phyloP scores from a whole-genome alignment of 805 yeast genomes.

The Wickerhamomyces alni region DNA sequence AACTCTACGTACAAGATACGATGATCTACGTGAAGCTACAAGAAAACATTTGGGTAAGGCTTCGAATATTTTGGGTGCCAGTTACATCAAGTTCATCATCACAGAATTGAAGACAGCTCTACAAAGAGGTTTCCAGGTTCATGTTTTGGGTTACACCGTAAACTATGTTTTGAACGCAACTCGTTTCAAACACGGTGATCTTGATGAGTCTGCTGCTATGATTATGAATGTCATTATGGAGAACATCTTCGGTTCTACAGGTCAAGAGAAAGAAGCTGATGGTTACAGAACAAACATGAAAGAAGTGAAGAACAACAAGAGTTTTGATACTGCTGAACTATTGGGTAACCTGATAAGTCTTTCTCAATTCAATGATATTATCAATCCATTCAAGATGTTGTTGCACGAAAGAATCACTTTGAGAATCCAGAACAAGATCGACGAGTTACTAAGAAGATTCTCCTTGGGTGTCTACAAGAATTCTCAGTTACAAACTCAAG shows the following conservation, averaged over 20 bases:
- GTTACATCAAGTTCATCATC: conserved; percentile 66
- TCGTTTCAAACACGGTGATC: conserved; percentile 57
- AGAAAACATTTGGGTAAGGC: conserved; percentile 70
- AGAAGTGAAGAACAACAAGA: conserved; percentile 85
- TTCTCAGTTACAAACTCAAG: conserved; percentile 47
- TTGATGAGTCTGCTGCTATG: conserved; percentile 58
- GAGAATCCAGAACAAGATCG: conserved; percentile 67
- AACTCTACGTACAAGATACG: conserved; percentile 76
- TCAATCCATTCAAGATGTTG: conserved; percentile 64
- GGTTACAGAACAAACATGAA: conserved; percentile 81
- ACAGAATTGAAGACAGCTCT: conserved; percentile 75
- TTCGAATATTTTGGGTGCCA: conserved; percentile 60
- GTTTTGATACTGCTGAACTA: conserved; percentile 82
- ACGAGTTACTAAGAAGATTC: conserved; percentile 71
- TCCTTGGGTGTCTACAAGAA: conserved; percentile 78
- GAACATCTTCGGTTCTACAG: conserved; percentile 86
- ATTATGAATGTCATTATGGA: conserved; percentile 79
- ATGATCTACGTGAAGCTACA: conserved; percentile 81
- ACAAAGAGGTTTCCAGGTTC: conserved; percentile 87
- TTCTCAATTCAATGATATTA: conserved; percentile 45
- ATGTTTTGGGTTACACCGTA: conserved; percentile 82
- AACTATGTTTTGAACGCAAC: conserved; percentile 64
- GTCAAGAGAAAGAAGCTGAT: conserved; percentile 92
- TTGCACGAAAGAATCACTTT: conserved; percentile 58
- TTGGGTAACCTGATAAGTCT: conserved; percentile 60